Conservation (phyloP, 2,329 filamentous ascomycete genomes). For the Penicillium frequentans region DNA sequence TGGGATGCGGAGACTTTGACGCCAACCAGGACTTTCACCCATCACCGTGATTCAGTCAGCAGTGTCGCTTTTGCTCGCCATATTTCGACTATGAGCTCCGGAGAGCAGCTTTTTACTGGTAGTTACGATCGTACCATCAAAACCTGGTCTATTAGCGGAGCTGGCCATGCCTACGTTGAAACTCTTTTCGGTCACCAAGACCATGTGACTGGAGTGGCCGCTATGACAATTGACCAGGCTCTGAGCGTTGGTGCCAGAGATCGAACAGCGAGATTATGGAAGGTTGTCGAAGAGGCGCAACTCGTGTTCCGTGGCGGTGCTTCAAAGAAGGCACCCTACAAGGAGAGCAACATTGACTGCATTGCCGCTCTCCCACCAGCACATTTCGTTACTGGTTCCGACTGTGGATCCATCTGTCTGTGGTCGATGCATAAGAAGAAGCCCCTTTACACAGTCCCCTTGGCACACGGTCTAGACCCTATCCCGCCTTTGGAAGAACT, state of each 20-base stretch:
- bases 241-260: conserved; percentile 89
- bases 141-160: conserved; percentile 75
- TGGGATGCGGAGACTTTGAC: conserved; percentile 80
- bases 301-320: conserved; percentile 86
- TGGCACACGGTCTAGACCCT: conserved; percentile 83
- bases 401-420: conserved; percentile 82
- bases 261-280: conserved; percentile 90
- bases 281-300: conserved; percentile 92
- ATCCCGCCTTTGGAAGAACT: conserved; percentile 66
- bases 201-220: conserved; percentile 78
- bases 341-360: conserved; percentile 86
- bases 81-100: conserved; percentile 55
- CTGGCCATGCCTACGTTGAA: conserved; percentile 91
- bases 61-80: conserved; percentile 81
- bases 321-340: conserved; percentile 51
- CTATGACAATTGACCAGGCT: conserved; percentile 82
- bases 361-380: conserved; percentile 86
- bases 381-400: conserved; percentile 90
- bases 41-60: conserved; percentile 86
- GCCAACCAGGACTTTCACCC: conserved; percentile 80
- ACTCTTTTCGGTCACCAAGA: conserved; percentile 97
- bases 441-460: conserved; percentile 73
- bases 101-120: conserved; percentile 86
- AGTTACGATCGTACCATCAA: conserved; percentile 93
- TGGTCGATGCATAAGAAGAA: conserved; percentile 97